Evolutionary conservation across 31 red algal species (phyloP), one percentile per base, ranked within the genome.

Genomic region (Endocladia muricata): DNA sequence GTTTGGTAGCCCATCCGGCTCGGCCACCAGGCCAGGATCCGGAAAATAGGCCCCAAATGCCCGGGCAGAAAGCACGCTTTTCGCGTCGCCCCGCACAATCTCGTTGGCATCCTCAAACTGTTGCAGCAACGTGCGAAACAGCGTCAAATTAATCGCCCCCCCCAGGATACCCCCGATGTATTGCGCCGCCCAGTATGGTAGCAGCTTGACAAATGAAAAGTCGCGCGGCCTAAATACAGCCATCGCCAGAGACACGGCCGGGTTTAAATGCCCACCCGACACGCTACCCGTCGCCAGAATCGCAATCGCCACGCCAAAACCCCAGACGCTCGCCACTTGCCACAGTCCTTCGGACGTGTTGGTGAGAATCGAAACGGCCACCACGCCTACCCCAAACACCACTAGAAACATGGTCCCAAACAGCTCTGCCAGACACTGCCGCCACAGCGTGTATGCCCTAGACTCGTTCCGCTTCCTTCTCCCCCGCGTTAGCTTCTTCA

Each of bases 201-300:
- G 41, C 4, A 97, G 64, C 70, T 93, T 93, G 21, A 22, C 9
- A 26, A 33, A 49, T n/a, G 84, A 76, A 49, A 97, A 97, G 64
- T 79, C 70, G 41, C 67, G 33, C 31, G 91, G 91, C 29, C 94
- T 69, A 55, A 97, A 83, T 6, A 97, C 32, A 41, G 94, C 94
- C 49, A 97, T 77, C 28, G 88, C 85, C 1, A 91, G 65, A 23
- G 84, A 82, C 19, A 97, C 88, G 55, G 94, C 94, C 6, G 94
- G 94, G 74, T 97, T 97, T 17, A 97, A 73, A 81, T 97, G 94
- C 29, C 73, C 84, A 3, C 94, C 94, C 17, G 94, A 97, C 22
- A 97, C 77, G 29, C 62, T 79, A 41, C 73, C 84, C 29, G 89
- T 84, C 22, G 72, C 73, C 30, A 54, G 70, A 61, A 97, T 92